Evolutionary conservation across 2,329 filamentous ascomycete species (phyloP), one percentile per base, ranked within the genome.

Genomic region (Immersiporthe knoxdaviesiana): DNA sequence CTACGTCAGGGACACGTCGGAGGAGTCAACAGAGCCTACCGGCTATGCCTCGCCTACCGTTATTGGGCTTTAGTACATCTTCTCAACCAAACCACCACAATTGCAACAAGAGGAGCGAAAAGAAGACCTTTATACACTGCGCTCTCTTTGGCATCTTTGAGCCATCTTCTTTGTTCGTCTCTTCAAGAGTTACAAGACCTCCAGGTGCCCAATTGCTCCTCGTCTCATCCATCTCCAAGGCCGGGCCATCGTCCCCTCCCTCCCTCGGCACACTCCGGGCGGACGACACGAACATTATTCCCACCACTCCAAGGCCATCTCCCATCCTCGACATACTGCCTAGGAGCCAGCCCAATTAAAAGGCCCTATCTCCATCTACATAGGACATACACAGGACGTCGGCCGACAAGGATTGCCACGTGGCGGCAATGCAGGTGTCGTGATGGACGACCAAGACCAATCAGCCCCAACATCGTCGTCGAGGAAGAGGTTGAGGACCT

Each of bases 401-500:
- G 21, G 47, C 12, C 32, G 62, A 64, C 62, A 64, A 63, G 62
- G 62, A 32, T 35, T 37, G 47, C 41, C 62, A 64, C 62, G 62
- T 64, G 62, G 62, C 27, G 39, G 27, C 18, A 30, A 64, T 54
- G 62, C 62, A 54, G 44, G 39, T 63, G 39, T 47, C 10, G 47
- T 12, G 30, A 54, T 64, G 73, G 75, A 79, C 56, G 74, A 76
- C 70, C 71, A 66, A 37, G 72, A 74, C 54, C 52, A 62, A 37
- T 24, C 39, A 41, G 59, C 59, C 2, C 2, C 37, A 37, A n/a
- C 12, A 27, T 32, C 72, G 41, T 77, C 77, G 61, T 65, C 75
- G 35, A 78, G 81, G 66, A 82, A 82, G 73, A 78, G 81, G 56
- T 73, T 82, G 67, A 76, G 81, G 66, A 81, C 81, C 30, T 81